Conservation (phyloP, 2,329 filamentous ascomycete species). For the Neofusicoccum kwambonambiense region DNA sequence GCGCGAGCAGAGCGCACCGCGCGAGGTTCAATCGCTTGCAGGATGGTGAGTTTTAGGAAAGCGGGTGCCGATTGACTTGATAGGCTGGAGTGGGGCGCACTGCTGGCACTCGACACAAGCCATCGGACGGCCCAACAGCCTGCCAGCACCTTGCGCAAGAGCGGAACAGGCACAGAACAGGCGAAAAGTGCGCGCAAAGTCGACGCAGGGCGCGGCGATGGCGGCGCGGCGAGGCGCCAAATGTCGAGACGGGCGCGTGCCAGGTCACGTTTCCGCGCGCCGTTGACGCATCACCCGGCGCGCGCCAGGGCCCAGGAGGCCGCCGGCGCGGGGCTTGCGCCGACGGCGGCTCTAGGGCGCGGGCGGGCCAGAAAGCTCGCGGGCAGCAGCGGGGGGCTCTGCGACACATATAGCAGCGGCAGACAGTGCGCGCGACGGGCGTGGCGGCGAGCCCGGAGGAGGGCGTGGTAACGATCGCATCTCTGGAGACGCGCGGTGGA, state of each 20-base stretch:
- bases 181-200: conserved; percentile 1
- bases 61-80: conserved; percentile 21
- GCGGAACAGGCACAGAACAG: conserved; percentile 14
- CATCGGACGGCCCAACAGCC: conserved; percentile 14
- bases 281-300: conserved; percentile 7
- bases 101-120: conserved; percentile 17
- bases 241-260: neutral
- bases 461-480: neutral
- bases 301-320: neutral
- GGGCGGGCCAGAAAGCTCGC: neutral
- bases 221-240: neutral
- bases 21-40: conserved; percentile 15
- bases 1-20: conserved; percentile 5
- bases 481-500: conserved; percentile 10
- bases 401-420: conserved; percentile 3
- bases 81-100: conserved; percentile 22
- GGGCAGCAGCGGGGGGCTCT: neutral
- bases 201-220: neutral
- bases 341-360: neutral
- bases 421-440: neutral
- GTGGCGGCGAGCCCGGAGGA: neutral
- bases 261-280: conserved; percentile 13
- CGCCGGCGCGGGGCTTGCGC: neutral
- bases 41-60: conserved; percentile 23
- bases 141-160: conserved; percentile 14